Evolutionary conservation across 176 grass and related monocot genomes (phyloP).

Genomic region (Ensete glaucum): DNA sequence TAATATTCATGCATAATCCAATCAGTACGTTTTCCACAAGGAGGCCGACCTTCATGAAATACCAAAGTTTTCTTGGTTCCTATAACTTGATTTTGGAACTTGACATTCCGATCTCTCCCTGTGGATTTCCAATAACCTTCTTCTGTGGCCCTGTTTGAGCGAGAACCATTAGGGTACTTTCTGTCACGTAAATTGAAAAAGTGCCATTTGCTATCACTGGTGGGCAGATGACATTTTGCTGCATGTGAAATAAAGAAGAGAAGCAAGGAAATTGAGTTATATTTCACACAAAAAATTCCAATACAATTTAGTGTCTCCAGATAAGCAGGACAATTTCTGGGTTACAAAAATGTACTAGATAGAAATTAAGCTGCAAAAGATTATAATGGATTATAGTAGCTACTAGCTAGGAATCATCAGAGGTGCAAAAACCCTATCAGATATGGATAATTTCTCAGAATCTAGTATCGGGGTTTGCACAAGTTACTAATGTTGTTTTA

Average conservation of each 20-base stretch:
- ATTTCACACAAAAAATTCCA: not conserved
- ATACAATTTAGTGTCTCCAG: too few species aligned
- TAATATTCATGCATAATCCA: constrained; percentile 99
- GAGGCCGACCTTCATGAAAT: constrained; percentile 88
- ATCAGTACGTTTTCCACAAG: constrained; percentile 55
- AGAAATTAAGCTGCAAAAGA: too few species aligned
- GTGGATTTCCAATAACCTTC: constrained; percentile 97
- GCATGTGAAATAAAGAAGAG: constrained; percentile 14
- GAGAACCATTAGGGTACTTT: constrained; percentile 78
- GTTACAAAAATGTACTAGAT: too few species aligned
- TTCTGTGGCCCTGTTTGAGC: constrained; percentile 62
- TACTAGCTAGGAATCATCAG: too few species aligned
- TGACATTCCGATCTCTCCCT: constrained; percentile 74
- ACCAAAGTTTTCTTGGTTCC: constrained; percentile 96
- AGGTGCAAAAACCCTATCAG: too few species aligned
- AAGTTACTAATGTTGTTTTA: too few species aligned
- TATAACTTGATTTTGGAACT: constrained; percentile 35
- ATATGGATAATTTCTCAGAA: too few species aligned
- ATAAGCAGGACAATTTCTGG: too few species aligned
- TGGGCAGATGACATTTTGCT: constrained; percentile 55
- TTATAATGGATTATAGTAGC: too few species aligned
- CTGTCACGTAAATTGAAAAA: constrained; percentile 67
- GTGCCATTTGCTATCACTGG: constrained; percentile 81
- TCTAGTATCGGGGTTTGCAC: too few species aligned
- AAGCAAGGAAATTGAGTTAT: not conserved